Conservation (phyloP, 1,284 basidiomycete genomes). For the Caloboletus inedulis region DNA sequence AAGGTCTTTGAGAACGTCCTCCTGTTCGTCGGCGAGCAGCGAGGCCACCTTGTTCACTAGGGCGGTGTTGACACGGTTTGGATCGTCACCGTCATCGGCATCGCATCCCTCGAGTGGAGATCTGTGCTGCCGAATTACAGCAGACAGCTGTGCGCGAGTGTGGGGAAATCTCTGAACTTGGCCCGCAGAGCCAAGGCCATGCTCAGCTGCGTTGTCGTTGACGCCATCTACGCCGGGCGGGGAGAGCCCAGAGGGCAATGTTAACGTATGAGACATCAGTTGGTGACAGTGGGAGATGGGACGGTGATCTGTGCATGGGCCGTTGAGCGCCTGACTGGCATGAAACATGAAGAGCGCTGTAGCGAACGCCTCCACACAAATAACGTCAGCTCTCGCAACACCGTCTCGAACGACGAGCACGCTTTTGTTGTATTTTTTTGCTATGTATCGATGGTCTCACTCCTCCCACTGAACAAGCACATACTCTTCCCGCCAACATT, state of each 20-base stretch:
- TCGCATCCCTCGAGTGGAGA: constrained; percentile 49
- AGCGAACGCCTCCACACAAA: constrained; percentile 15
- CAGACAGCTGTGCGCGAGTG: constrained; percentile 70
- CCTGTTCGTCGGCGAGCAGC: constrained; percentile 76
- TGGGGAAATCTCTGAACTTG: constrained; percentile 63
- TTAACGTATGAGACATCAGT: constrained; percentile 28
- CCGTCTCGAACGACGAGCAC: constrained; percentile 9
- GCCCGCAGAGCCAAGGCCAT: constrained; percentile 8
- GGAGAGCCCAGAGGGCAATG: constrained; percentile 22
- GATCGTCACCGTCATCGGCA: constrained; percentile 58
- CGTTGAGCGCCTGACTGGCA: constrained; percentile 17
- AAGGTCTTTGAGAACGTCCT: constrained; percentile 77
- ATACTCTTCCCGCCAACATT: constrained; percentile 69
- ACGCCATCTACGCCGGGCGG: constrained; percentile 6
- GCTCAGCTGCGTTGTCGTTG: constrained; percentile 24
- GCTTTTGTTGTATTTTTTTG: constrained; percentile 4
- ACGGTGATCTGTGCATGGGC: constrained; percentile 26
- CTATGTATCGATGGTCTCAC: constrained; percentile 11
- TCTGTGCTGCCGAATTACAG: constrained; percentile 69
- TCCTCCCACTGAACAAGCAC: constrained; percentile 75
- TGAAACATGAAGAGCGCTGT: constrained; percentile 22
- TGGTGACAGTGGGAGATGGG: constrained; percentile 17
- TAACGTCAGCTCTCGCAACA: constrained; percentile 19
- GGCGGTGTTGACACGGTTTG: constrained; percentile 47
- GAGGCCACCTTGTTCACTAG: constrained; percentile 68